Percentiles rank a stretch among this genome's conserved stretches.
phyloP scores from a whole-genome alignment of 1,284 basidiomycete species.

The Puccinia novopanici region DNA sequence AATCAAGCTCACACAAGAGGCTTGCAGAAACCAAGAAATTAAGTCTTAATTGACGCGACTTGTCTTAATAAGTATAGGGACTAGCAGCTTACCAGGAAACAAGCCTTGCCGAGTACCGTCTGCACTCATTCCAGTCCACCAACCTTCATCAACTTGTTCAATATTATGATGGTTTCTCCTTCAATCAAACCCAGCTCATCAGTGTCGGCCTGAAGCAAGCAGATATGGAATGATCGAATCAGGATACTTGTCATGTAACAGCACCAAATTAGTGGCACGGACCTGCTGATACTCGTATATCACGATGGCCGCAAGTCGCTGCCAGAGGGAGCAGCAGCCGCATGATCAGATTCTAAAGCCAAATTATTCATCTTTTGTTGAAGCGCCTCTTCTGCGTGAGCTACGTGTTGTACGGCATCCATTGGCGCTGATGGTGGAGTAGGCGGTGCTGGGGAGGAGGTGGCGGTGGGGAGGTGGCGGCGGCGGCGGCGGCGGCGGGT shows the following conservation, averaged over 20 bases:
- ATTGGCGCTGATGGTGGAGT: conserved; percentile 33
- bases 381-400: conserved; percentile 43
- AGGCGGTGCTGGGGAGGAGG: conserved; percentile 14
- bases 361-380: conserved; percentile 52
- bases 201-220: conserved; percentile 64
- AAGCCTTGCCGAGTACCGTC: conserved; percentile 68
- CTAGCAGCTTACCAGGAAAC: conserved; percentile 68
- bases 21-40: not conserved
- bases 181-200: conserved; percentile 79
- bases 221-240: conserved; percentile 58
- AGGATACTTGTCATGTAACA: conserved; percentile 41
- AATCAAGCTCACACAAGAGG: conserved; percentile 8
- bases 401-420: conserved; percentile 39
- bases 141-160: conserved; percentile 68
- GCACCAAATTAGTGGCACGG: not conserved
- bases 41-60: not conserved
- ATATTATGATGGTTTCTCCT: conserved; percentile 78
- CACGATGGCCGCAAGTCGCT: conserved; percentile 62
- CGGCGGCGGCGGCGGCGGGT: not conserved
- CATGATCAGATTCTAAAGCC: conserved; percentile 42
- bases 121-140: conserved; percentile 75
- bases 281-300: conserved; percentile 73
- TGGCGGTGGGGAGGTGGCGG: conserved; percentile 1
- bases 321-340: conserved; percentile 5
- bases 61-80: not conserved